A percentile compares a stretch with the other conserved stretches of the same genome.
phyloP scores from a whole-genome alignment of 305 asterid species.

The Fraxinus xanthoxyloides region DNA sequence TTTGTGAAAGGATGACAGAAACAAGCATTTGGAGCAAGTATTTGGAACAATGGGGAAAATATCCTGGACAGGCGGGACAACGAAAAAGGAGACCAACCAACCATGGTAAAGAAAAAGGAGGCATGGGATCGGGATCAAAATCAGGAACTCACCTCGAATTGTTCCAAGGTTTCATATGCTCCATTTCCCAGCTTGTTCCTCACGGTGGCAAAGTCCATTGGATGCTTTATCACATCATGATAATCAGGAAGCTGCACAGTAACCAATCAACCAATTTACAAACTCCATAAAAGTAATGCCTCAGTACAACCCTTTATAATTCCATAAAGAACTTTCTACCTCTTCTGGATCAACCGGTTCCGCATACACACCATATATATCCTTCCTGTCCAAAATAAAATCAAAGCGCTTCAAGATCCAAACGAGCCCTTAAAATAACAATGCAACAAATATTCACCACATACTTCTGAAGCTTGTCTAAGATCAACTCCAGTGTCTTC shows the following conservation, averaged over 20 bases:
- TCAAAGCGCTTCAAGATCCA: slow-evolving; percentile 29
- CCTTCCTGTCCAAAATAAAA: slow-evolving; percentile 71
- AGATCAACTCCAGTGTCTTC: slow-evolving; percentile 72
- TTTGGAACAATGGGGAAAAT: background rate
- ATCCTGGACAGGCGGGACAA: background rate
- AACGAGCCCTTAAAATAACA: slow-evolving; percentile 20
- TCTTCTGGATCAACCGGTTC: slow-evolving; percentile 99
- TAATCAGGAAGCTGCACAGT: slow-evolving; percentile 92
- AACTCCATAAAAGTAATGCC: slow-evolving; percentile 8
- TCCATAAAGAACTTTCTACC: slow-evolving; percentile 39
- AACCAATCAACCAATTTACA: slow-evolving; percentile 25
- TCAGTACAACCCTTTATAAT: background rate
- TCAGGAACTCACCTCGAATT: slow-evolving; percentile 65
- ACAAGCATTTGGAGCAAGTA: background rate
- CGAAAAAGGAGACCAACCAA: background rate
- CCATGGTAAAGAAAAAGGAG: background rate
- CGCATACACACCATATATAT: slow-evolving; percentile 88
- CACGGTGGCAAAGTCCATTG: slow-evolving; percentile 96
- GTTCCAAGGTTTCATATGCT: slow-evolving; percentile 67
- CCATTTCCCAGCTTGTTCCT: slow-evolving; percentile 84
- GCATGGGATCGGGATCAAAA: no score
- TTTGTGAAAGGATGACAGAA: background rate
- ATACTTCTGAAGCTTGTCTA: slow-evolving; percentile 96
- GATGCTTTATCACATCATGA: slow-evolving; percentile 79
- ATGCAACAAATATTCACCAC: slow-evolving; percentile 23